phyloP scores from a whole-genome alignment of 805 yeast genomes.

The Priceomyces haplophilus region DNA sequence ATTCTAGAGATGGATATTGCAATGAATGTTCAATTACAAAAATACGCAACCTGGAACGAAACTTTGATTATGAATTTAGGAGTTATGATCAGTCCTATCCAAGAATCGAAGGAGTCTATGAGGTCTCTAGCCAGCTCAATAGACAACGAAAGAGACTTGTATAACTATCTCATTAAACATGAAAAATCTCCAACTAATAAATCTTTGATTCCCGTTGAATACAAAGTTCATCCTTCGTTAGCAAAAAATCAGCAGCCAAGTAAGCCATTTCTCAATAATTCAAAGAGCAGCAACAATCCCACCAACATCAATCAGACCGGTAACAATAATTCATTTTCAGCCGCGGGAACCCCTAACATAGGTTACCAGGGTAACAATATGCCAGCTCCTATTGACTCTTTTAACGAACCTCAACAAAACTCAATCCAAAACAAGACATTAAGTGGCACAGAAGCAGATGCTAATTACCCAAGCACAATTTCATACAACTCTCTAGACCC shows the following conservation, averaged over 20 bases:
- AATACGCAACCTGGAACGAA: conserved; percentile 85
- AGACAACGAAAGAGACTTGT: conserved; percentile 81
- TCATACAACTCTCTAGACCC: conserved; percentile 26
- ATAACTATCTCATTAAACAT: conserved; percentile 57
- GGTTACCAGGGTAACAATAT: not conserved
- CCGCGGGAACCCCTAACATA: conserved; percentile 1
- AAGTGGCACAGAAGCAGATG: not conserved
- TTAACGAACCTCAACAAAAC: not conserved
- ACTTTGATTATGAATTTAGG: conserved; percentile 82
- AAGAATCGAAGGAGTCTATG: conserved; percentile 61
- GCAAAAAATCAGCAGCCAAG: conserved; percentile 27
- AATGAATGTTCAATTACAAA: conserved; percentile 80
- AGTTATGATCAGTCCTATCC: conserved; percentile 73
- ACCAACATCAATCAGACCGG: not conserved
- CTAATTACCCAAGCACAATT: not conserved
- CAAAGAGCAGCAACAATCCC: conserved; percentile 2
- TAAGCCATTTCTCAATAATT: conserved; percentile 32
- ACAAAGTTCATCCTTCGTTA: conserved; percentile 68
- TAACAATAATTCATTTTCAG: not conserved
- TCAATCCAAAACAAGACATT: not conserved
- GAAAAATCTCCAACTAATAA: conserved; percentile 37
- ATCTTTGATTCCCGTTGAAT: conserved; percentile 63
- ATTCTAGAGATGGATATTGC: conserved; percentile 89
- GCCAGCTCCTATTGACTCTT: conserved; percentile 1
- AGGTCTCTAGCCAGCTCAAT: conserved; percentile 70